Evolutionary conservation across 2,329 filamentous ascomycete genomes (phyloP), one percentile per base, ranked within the genome.

Genomic region (Dactylellina haptotyla): DNA sequence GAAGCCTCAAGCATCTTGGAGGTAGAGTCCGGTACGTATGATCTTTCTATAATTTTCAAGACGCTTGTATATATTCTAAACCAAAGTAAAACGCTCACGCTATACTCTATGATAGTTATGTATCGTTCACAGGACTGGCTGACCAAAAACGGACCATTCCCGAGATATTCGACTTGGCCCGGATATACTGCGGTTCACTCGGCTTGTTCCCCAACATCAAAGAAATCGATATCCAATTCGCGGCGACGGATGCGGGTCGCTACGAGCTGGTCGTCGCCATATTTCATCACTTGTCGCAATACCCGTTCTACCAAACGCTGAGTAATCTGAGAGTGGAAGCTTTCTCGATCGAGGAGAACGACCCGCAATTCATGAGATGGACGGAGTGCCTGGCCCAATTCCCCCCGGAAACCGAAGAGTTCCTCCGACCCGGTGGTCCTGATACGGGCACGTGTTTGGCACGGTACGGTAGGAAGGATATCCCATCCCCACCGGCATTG

Each of bases 151-250:
- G 37, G 6, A 10, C 34, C 8, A 12, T 28, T 14, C 23, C 37
- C 8, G n/a, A 51, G 1, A 64, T 64, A 28, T 16, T 64, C 3
- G 45, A 32, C 12, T 14, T 54, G 4, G 39, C 30, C 20, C 8
- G 59, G 5, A 28, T 43, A 8, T 64, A 64, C 48, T 64, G 25
- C 59, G 37, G 25, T n/a, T 46, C 30, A 3, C 59, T 64, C 25
- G 20, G 18, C 12, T 23, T 54, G 5, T 64, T 64, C 48, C 48
- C 48, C 0, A 45, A 32, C 12, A 9, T 64, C 48, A 34, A 34
- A 4, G 30, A 25, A 1, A 46, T 64, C 18, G 23, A 16, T 9
- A 26, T 56, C 12, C 30, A 41, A 18, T 46, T 54, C 25, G n/a
- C 59, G 20, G 39, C 37, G 12, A 54, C 48, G 1, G 18, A 46